Evolutionary conservation across 2,329 filamentous ascomycete genomes (phyloP), one percentile per base, ranked within the genome.

Genomic region (Beauveria brongniartii): DNA sequence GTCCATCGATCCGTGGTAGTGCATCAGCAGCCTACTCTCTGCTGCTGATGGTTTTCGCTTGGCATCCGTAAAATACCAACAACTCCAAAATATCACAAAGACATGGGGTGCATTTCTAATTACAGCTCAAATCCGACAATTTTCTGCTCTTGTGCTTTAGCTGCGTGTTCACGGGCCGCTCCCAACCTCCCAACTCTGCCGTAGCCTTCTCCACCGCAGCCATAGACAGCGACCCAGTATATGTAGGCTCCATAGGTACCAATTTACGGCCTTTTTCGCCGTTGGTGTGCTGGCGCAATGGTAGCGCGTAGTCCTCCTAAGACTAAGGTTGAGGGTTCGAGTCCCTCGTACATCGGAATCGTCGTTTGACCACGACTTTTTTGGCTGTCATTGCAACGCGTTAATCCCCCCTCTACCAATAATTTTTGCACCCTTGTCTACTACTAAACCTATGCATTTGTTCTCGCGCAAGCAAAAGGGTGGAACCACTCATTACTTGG

Each of bases 301-400:
- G 55, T 1, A 51, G 55, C 55, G 55, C 55, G 55, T 58, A 58
- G 55, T 51, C 55, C 55, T 58, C 55, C 71, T 73, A 73, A 73
- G 71, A 72, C 71, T 47, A 71, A 73, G 71, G 71, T 67, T 73
- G 70, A 72, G 71, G 71, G 71, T 73, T 73, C 71, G 71, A 73
- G 71, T 73, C 71, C 71, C 71, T 72, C 55, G 44, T 56, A 56
- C 55, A 50, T 58, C 54, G 55, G 14, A 47, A 47, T 24, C 20
- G 44, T 47, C 12, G 24, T 12, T 12, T n/a, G 7, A 50, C 3
- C 14, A 6, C 24, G 24, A 28, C 34, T 24, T 54, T 43, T 40
- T 26, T 41, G 1, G 51, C 51, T 24, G 5, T 41, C 30, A 41
- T 41, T 54, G 16, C 18, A 54, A 43, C 37, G 20, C 22, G 20